Conservation (phyloP, 306 rosid species). For the Medicago lupulina region DNA sequence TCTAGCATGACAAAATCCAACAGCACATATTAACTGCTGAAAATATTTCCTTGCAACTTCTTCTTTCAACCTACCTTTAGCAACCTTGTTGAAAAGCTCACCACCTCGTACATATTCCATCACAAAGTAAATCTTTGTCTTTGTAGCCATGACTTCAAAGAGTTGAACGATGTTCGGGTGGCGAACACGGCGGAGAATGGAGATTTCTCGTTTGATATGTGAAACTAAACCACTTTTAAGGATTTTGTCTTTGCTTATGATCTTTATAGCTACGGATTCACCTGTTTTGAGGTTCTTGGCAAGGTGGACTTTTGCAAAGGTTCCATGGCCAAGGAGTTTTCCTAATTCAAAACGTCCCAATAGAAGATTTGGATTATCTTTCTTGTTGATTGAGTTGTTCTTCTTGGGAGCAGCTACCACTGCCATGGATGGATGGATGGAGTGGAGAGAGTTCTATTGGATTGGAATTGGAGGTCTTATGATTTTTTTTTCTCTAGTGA, state of each 20-base stretch:
- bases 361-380: slow-evolving; percentile 27
- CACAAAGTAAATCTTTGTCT: slow-evolving; percentile 63
- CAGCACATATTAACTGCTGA: slow-evolving; percentile 65
- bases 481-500: slow-evolving; percentile 1
- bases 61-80: slow-evolving; percentile 59
- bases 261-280: slow-evolving; percentile 62
- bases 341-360: slow-evolving; percentile 57
- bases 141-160: slow-evolving; percentile 73
- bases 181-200: slow-evolving; percentile 67
- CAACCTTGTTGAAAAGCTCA: slow-evolving; percentile 64
- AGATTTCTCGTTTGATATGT: slow-evolving; percentile 69
- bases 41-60: slow-evolving; percentile 58
- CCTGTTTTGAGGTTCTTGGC: slow-evolving; percentile 56
- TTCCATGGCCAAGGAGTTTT: slow-evolving; percentile 65
- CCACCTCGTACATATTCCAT: slow-evolving; percentile 70
- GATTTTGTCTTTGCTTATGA: slow-evolving; percentile 61
- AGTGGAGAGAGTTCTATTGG: background rate
- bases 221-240: slow-evolving; percentile 49
- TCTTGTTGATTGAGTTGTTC: slow-evolving; percentile 18
- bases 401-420: slow-evolving; percentile 16
- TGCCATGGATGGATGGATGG: slow-evolving; percentile 45
- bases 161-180: slow-evolving; percentile 69
- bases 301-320: slow-evolving; percentile 64
- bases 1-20: slow-evolving; percentile 61
- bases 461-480: background rate